Percentiles rank a stretch among this genome's conserved stretches.
These are phyloP conservation scores for Saccharata proteae DNA, from an alignment of 2,329 filamentous ascomycete species.

Conservation along the genomic window DNA sequence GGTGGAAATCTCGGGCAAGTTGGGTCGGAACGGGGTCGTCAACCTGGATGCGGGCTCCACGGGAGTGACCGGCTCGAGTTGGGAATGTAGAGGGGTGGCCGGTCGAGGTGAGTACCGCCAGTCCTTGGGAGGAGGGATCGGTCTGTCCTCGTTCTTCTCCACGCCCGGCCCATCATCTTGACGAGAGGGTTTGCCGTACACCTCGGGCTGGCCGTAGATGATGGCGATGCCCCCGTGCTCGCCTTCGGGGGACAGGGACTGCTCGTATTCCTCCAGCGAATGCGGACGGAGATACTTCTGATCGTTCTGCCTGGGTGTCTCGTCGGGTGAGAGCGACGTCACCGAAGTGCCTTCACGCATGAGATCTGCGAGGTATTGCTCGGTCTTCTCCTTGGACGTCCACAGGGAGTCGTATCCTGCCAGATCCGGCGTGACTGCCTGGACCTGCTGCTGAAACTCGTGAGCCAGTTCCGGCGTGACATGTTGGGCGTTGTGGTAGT, in stretches of 20 bases:
- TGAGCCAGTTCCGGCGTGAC: conserved; percentile 29
- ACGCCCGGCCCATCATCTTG: conserved; percentile 18
- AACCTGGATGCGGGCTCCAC: conserved; percentile 3
- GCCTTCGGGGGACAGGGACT: conserved; percentile 13
- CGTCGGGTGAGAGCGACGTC: conserved; percentile 2
- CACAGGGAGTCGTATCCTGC: conserved; percentile 34
- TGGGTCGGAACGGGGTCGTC: conserved; percentile 13
- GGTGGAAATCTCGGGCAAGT: conserved; percentile 26
- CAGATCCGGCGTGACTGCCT: conserved; percentile 39
- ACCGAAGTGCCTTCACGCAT: conserved; percentile 16
- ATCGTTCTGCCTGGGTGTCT: conserved; percentile 9
- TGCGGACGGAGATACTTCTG: too few species aligned
- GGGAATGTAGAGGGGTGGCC: background rate
- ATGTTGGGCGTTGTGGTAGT: conserved; percentile 25
- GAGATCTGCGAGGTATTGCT: conserved; percentile 42
- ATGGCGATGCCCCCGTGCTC: conserved; percentile 23
- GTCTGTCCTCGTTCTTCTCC: conserved; percentile 15
- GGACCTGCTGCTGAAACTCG: conserved; percentile 27
- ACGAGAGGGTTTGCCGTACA: conserved; percentile 7
- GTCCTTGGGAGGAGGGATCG: conserved; percentile 33
- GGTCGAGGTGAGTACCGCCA: conserved; percentile 17
- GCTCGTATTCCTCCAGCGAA: conserved; percentile 11
- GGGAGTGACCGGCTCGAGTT: conserved; percentile 2
- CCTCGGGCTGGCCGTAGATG: conserved; percentile 17
- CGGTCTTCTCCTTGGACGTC: conserved; percentile 42